phyloP scores from a whole-genome alignment of 2,329 filamentous ascomycete genomes.

The Xylariales sp. region DNA sequence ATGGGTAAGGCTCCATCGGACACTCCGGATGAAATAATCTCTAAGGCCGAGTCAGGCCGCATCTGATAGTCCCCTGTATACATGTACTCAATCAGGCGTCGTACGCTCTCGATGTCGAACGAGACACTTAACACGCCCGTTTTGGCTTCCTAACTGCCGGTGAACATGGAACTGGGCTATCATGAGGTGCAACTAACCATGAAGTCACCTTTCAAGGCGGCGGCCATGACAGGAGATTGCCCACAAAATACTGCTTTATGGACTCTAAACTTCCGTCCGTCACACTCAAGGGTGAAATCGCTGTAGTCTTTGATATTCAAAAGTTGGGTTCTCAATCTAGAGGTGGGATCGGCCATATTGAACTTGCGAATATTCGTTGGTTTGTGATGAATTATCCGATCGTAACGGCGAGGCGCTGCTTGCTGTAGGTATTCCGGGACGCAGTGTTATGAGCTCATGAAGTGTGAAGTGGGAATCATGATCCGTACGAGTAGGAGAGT shows the following conservation, averaged over 20 bases:
- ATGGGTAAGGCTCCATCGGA: not conserved
- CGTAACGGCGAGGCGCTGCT: too few species aligned
- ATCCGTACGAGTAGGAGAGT: too few species aligned
- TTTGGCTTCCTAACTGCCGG: slow-evolving; percentile 16
- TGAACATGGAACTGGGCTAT: not conserved
- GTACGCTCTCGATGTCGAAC: slow-evolving; percentile 24
- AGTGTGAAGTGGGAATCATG: too few species aligned
- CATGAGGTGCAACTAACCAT: slow-evolving; percentile 10
- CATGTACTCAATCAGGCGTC: slow-evolving; percentile 26
- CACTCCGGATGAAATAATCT: not conserved
- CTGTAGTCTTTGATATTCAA: slow-evolving; percentile 12
- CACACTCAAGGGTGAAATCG: slow-evolving; percentile 20
- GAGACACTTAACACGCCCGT: slow-evolving; percentile 3
- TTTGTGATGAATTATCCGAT: not conserved
- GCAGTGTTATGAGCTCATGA: too few species aligned
- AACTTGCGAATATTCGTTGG: not conserved
- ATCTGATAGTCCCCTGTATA: slow-evolving; percentile 23
- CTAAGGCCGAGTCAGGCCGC: not conserved
- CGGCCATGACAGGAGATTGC: slow-evolving; percentile 25
- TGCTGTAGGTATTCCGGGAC: too few species aligned
- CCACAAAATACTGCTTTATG: slow-evolving; percentile 20
- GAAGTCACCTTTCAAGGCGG: slow-evolving; percentile 18
- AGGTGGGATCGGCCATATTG: not conserved
- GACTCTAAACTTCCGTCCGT: slow-evolving; percentile 18
- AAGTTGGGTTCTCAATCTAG: not conserved